Base-by-base conservation (phyloP, 73 alveolate species). In the Blepharisma japonicum region DNA sequence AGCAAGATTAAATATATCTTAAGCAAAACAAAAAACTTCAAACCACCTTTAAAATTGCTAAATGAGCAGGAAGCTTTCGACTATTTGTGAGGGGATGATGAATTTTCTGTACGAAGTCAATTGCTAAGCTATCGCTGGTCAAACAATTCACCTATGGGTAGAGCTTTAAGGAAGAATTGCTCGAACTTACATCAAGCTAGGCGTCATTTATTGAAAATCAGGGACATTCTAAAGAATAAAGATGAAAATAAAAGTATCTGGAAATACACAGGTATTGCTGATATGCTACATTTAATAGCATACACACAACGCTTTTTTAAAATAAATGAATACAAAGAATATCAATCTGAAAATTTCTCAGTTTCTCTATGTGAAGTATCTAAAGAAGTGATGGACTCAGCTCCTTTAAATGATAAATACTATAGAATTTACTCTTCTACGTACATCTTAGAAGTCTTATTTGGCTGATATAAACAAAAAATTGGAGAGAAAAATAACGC, bases 401-500 rank as follows among this genome's bases (percentile, higher is more conserved):
- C 18, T 0, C 23, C 77, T 38, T 38, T 61, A 61, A 61, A 61
- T 20, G 53, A 61, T 0, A 78, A 39, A 86, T 79, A 50, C 84
- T 83, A 20, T 78, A 85, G 83, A 85, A 87, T 71, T 77, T 85
- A 85, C 55, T 86, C 80, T 61, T 76, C 80, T 82, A 77, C 79
- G 66, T 86, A 86, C 72, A 86, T 86, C 38, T 82, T 85, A 88
- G 93, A 89, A 6, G 84, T 76, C 70, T 61, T 86, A 21, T 82
- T 77, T 0, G 87, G 89, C 56, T 86, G 93, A 86, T 86, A 74
- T 82, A 86, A 86, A 46, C 90, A 86, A 61, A 86, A 88, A 39
- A 89, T 86, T 53, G 93, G 80, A 71, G 80, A 86, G 38, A 88
- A 88, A 6, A 85, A 81, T 77, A 89, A 91, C 23, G 72, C 92